These are phyloP conservation scores for Powellomyces hirtus DNA, from an alignment of 192 early-diverging fungal species.

Conservation along the genomic window DNA sequence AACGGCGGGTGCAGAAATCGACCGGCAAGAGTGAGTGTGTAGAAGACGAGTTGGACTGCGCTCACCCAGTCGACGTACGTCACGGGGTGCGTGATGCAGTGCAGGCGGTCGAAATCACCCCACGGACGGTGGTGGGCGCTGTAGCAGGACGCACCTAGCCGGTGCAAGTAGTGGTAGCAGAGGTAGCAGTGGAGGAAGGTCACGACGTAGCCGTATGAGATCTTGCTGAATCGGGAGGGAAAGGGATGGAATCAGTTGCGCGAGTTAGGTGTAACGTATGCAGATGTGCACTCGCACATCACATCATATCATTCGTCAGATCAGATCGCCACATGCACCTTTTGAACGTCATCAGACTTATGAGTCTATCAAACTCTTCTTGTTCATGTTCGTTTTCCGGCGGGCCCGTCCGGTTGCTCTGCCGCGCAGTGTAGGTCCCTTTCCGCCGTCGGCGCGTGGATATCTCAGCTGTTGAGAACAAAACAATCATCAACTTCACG, in stretches of 20 bases:
- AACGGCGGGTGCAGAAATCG: slow-evolving; percentile 1
- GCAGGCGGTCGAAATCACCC: not conserved
- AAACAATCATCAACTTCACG: not conserved
- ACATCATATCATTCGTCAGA: too few relatives aligned
- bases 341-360: slow-evolving; percentile 11
- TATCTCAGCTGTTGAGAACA: slow-evolving; percentile 3
- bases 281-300: too few relatives aligned
- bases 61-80: slow-evolving; percentile 22
- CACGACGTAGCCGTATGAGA: slow-evolving; percentile 16
- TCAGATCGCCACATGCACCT: too few relatives aligned
- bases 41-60: slow-evolving; percentile 11
- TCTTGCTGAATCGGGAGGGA: too few relatives aligned
- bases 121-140: not conserved
- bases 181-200: slow-evolving; percentile 16
- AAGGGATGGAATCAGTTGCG: too few relatives aligned
- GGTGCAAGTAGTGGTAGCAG: slow-evolving; percentile 9
- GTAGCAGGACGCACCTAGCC: not conserved
- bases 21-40: slow-evolving; percentile 1
- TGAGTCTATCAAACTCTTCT: slow-evolving; percentile 11
- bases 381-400: slow-evolving; percentile 14
- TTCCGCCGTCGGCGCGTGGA: not conserved
- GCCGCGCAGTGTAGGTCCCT: not conserved
- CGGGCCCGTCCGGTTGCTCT: not conserved
- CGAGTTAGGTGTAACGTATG: too few relatives aligned
- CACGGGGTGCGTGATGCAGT: slow-evolving; percentile 9